A percentile compares a stretch with the other conserved stretches of the same genome.
Evolutionary conservation across 495 filamentous ascomycete genomes (phyloP).

Genomic region (Margaritispora aquatica): DNA sequence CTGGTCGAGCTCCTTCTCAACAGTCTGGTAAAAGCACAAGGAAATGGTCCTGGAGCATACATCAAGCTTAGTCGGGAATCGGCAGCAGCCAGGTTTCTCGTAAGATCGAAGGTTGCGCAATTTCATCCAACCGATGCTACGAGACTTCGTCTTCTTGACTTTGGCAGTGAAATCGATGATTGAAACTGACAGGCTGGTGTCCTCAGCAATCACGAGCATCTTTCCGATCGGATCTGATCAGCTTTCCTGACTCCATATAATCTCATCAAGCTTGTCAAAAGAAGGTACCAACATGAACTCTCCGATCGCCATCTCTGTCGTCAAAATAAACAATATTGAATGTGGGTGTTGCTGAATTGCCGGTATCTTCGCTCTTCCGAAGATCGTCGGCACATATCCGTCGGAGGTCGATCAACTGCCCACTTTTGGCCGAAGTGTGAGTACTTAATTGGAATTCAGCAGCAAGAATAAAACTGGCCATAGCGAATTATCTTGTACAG

Average conservation of each 20-base stretch:
- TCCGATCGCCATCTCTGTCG: too few species aligned
- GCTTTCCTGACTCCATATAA: too few species aligned
- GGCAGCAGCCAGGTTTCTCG: constrained; percentile 76
- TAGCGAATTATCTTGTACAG: too few species aligned
- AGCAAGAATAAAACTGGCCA: too few species aligned
- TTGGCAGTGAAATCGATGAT: constrained; percentile 70
- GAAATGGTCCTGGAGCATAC: constrained; percentile 53
- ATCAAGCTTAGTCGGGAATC: constrained; percentile 65
- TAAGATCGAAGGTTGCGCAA: constrained; percentile 76
- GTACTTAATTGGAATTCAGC: too few species aligned
- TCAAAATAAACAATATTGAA: neutral
- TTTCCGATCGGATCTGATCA: too few species aligned
- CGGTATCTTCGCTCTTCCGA: constrained; percentile 8
- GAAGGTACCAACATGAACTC: too few species aligned
- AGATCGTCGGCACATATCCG: constrained; percentile 4
- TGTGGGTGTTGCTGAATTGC: neutral
- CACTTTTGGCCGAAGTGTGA: too few species aligned
- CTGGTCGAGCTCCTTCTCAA: constrained; percentile 58
- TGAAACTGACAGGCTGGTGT: too few species aligned
- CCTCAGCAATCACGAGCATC: too few species aligned
- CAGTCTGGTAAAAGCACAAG: constrained; percentile 53
- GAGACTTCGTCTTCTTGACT: constrained; percentile 72
- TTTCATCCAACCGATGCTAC: constrained; percentile 81
- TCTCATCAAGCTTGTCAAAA: too few species aligned
- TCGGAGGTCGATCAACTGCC: neutral